Evolutionary conservation across 2,329 filamentous ascomycete species (phyloP).

Genomic region (Xylaria sp.): DNA sequence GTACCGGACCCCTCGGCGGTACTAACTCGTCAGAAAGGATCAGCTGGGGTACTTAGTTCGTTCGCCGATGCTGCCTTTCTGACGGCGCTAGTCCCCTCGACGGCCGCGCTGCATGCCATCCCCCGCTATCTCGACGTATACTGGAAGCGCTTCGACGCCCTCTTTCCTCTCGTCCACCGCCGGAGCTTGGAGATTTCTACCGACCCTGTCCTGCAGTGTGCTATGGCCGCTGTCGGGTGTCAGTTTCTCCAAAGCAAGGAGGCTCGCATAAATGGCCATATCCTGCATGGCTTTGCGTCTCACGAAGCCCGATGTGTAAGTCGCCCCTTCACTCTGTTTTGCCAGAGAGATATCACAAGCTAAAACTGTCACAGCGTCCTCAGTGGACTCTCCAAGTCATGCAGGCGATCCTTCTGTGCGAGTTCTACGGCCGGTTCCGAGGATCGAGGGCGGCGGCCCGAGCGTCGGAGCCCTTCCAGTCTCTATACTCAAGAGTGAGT

Average conservation of each 20-base stretch:
- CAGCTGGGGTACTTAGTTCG: slow-evolving; percentile 45
- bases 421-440: slow-evolving; percentile 61
- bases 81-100: slow-evolving; percentile 45
- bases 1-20: slow-evolving; percentile 46
- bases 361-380: slow-evolving; percentile 46
- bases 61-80: slow-evolving; percentile 45
- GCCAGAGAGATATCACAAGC: slow-evolving; percentile 4
- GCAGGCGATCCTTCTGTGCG: slow-evolving; percentile 61
- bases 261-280: slow-evolving; percentile 55
- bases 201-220: slow-evolving; percentile 55
- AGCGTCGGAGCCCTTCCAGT: slow-evolving; percentile 56
- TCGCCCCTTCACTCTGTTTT: slow-evolving; percentile 19
- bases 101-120: slow-evolving; percentile 49
- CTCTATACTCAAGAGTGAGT: slow-evolving; percentile 62
- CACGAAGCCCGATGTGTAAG: slow-evolving; percentile 58
- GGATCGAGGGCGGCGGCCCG: slow-evolving; percentile 55
- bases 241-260: slow-evolving; percentile 56
- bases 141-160: slow-evolving; percentile 57
- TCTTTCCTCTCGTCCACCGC: slow-evolving; percentile 58
- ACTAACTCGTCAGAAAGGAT: slow-evolving; percentile 49
- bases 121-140: slow-evolving; percentile 59
- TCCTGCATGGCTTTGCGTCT: slow-evolving; percentile 58
- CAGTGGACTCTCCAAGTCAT: slow-evolving; percentile 57
- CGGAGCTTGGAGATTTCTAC: slow-evolving; percentile 49
- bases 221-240: slow-evolving; percentile 63